Percentiles rank a stretch among this genome's conserved stretches.
phyloP scores from a whole-genome alignment of 2,329 filamentous ascomycete species.

The Endothia cerciana region DNA sequence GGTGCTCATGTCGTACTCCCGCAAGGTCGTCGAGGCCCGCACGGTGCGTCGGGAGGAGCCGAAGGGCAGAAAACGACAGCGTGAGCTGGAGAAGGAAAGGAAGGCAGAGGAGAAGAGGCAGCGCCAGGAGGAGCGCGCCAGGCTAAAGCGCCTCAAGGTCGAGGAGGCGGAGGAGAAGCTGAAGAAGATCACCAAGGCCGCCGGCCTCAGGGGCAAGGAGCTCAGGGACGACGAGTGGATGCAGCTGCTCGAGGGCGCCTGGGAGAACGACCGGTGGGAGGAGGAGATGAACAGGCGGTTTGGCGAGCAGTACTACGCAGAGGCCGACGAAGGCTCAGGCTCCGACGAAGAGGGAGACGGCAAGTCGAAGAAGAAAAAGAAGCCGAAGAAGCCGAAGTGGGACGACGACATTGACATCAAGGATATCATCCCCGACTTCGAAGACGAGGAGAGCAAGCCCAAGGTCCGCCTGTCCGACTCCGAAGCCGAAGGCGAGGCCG shows the following conservation, averaged over 20 bases:
- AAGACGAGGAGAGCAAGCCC: constrained; percentile 62
- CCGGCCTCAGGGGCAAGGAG: constrained; percentile 72
- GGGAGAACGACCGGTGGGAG: constrained; percentile 90
- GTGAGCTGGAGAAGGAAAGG: constrained; percentile 76
- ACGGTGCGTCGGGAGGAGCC: constrained; percentile 85
- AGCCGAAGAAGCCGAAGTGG: constrained; percentile 83
- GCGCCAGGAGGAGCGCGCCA: constrained; percentile 78
- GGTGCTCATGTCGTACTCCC: constrained; percentile 83
- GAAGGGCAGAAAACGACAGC: constrained; percentile 74
- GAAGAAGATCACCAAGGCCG: constrained; percentile 84
- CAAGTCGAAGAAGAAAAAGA: constrained; percentile 62
- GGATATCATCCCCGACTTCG: constrained; percentile 85
- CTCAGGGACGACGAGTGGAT: constrained; percentile 80
- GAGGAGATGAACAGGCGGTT: constrained; percentile 87
- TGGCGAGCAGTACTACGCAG: constrained; percentile 87
- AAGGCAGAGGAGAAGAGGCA: constrained; percentile 79
- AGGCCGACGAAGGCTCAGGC: constrained; percentile 64
- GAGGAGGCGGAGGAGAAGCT: constrained; percentile 90
- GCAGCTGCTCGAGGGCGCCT: constrained; percentile 82
- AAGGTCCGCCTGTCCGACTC: constrained; percentile 60
- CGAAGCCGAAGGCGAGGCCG: constrained; percentile 48
- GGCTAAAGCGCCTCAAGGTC: constrained; percentile 83
- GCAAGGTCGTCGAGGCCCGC: constrained; percentile 79
- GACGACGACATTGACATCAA: constrained; percentile 98
- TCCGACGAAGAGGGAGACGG: constrained; percentile 59